Evolutionary conservation across 805 yeast species (phyloP).

Genomic region (Saccharomycopsis sp.): DNA sequence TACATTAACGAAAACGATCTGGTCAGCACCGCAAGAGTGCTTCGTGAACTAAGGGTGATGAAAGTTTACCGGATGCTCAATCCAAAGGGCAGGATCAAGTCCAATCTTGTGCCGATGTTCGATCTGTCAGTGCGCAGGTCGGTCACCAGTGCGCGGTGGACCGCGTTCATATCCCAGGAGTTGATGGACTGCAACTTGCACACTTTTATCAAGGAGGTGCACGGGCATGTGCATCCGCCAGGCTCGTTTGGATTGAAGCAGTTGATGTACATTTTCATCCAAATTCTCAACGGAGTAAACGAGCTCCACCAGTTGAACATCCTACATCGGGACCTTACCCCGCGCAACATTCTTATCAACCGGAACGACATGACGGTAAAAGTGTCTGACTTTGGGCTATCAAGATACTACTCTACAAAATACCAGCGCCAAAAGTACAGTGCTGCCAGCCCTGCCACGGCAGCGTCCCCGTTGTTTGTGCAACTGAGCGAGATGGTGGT

Average conservation of each 20-base stretch:
- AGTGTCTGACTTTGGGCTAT: slow-evolving; percentile 75
- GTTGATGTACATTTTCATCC: not conserved
- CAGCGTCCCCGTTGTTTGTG: not conserved
- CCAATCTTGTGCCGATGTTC: not conserved
- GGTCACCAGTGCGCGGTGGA: not conserved
- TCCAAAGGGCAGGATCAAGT: not conserved
- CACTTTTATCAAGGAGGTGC: slow-evolving; percentile 1
- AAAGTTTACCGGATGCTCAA: not conserved
- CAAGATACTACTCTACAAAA: slow-evolving; percentile 33
- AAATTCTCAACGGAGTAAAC: slow-evolving; percentile 7
- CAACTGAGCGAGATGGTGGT: slow-evolving; percentile 2
- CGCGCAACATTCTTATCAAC: slow-evolving; percentile 64
- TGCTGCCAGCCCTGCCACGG: not conserved
- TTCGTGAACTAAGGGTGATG: slow-evolving; percentile 1
- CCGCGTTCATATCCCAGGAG: slow-evolving; percentile 6
- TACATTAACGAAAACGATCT: slow-evolving; percentile 1
- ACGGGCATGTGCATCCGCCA: not conserved
- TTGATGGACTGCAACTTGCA: slow-evolving; percentile 8
- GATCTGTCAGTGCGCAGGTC: not conserved
- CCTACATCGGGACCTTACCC: slow-evolving; percentile 78
- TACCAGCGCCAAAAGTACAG: not conserved
- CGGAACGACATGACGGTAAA: slow-evolving; percentile 39
- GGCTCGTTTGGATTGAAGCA: not conserved
- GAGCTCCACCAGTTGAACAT: slow-evolving; percentile 7
- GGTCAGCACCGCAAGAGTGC: not conserved